Conservation (phyloP, 306 rosid species). For the Casuarina cunninghamiana region DNA sequence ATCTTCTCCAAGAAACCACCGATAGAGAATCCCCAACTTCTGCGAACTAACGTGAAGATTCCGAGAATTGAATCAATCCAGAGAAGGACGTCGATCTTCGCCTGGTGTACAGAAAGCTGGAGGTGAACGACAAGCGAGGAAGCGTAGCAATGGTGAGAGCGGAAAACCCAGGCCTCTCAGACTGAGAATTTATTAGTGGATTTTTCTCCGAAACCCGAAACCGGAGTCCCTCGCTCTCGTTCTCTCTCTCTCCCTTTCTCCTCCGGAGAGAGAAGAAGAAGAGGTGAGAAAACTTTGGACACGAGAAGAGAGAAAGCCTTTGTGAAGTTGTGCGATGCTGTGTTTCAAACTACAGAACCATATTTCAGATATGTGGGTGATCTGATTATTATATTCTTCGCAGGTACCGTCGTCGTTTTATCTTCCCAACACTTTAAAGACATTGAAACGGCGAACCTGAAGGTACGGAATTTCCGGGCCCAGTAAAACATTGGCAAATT, state of each 20-base stretch:
- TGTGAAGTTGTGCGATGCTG: constrained; percentile 1
- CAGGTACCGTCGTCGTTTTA: constrained; percentile 5
- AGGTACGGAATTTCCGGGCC: too few relatives aligned
- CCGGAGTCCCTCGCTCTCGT: too few relatives aligned
- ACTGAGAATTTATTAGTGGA: constrained; percentile 14
- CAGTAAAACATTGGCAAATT: too few relatives aligned
- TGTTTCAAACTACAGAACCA: neutral
- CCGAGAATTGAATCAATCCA: neutral
- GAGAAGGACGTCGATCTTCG: constrained; percentile 8
- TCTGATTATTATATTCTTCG: neutral
- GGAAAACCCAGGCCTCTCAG: constrained; percentile 29
- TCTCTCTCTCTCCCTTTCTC: constrained; percentile 6
- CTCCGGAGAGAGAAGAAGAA: constrained; percentile 30
- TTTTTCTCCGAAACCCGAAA: neutral
- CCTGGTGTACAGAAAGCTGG: neutral
- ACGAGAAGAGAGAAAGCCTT: constrained; percentile 12
- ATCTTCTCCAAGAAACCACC: neutral
- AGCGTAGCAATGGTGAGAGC: constrained; percentile 25
- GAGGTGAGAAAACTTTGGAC: constrained; percentile 29
- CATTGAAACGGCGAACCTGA: too few relatives aligned
- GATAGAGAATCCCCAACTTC: neutral
- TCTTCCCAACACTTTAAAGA: neutral
- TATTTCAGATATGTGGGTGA: neutral
- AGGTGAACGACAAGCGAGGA: constrained; percentile 4
- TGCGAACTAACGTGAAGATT: neutral